Base-by-base conservation (phyloP, 768 basidiomycete species). In the Leccinellum rugosiceps region DNA sequence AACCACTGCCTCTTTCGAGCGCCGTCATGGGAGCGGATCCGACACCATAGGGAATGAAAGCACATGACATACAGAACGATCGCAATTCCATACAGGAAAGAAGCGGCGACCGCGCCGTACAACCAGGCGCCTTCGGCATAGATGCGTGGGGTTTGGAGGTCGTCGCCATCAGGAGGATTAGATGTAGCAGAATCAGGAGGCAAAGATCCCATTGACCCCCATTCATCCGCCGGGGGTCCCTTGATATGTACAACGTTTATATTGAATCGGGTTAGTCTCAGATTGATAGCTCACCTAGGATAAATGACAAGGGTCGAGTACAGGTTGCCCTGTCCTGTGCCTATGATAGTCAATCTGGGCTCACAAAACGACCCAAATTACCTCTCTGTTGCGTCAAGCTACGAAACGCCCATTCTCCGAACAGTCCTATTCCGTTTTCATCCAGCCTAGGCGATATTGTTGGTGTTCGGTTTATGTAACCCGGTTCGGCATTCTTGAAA, bases 71-170 rank as follows among this genome's bases (percentile, higher is more conserved):
- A 62, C 45, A 73, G 58, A 23, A 63, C 60, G 52, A 73, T 53
- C 3, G 64, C 62, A 6, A 73, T 30, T 19, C 70, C 71, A 50
- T 73, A 72, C 48, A 68, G 57, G 32, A 68, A 35, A 28, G 58
- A 55, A 11, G 69, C 64, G 49, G 66, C 62, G 58, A 72, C 65
- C 11, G 72, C 68, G 14, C 70, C 70, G 9, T 72, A 66, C 9
- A 72, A 43, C 70, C 70, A 72, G 7, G 72, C 62, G 0, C 68
- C 63, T 43, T 72, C 72, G 23, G 30, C 57, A 47, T 55, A 72
- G n/a, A 66, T 32, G 17, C 52, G 25, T 4, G 56, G 54, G 1
- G 62, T 53, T 9, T 62, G 55, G 57, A 30, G 55, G 47, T 63
- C 58, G 1, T 56, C 4, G 13, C 59, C 55, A 34, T 31, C 50